These are phyloP conservation scores for Pseudopithomyces maydicus DNA, from an alignment of 2,329 filamentous ascomycete species.

Conservation along the genomic window DNA sequence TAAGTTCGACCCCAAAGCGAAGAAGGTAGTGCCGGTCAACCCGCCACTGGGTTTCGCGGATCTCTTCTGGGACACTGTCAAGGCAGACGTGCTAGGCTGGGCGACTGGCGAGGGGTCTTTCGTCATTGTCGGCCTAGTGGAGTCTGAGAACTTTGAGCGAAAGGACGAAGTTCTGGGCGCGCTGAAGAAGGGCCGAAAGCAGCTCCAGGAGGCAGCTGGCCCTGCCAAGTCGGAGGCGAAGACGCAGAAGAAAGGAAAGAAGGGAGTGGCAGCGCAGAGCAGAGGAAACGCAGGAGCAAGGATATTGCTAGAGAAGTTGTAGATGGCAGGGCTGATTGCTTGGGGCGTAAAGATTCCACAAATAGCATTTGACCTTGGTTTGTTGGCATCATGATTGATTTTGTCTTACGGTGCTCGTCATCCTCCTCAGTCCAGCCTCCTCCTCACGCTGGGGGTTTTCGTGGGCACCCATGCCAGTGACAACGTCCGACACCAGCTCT, in stretches of 20 bases:
- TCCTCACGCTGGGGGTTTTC: constrained; percentile 55
- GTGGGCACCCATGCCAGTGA: constrained; percentile 68
- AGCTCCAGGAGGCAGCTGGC: constrained; percentile 67
- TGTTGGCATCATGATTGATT: not conserved
- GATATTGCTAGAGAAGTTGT: constrained; percentile 51
- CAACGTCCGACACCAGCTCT: constrained; percentile 77
- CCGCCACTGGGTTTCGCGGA: constrained; percentile 81
- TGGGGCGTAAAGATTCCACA: not conserved
- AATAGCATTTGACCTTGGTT: not conserved
- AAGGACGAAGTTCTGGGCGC: constrained; percentile 70
- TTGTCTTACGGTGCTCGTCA: not conserved
- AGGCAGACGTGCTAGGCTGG: constrained; percentile 77
- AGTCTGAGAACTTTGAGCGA: constrained; percentile 71
- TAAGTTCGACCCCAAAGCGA: constrained; percentile 75
- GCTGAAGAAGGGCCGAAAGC: constrained; percentile 74
- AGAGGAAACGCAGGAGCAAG: constrained; percentile 55
- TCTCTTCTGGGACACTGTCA: constrained; percentile 80
- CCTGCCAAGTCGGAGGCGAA: constrained; percentile 35
- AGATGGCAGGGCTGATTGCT: constrained; percentile 6
- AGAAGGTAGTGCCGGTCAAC: constrained; percentile 71
- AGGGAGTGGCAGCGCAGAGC: constrained; percentile 45
- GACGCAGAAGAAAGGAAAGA: constrained; percentile 32
- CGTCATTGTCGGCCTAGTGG: constrained; percentile 79
- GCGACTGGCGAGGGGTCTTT: constrained; percentile 86
- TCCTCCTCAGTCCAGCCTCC: constrained; percentile 41